Percentiles rank a stretch among this genome's conserved stretches.
Conservation (phyloP, 352 stramenopile genomes). For the Phytophthora constricta region DNA sequence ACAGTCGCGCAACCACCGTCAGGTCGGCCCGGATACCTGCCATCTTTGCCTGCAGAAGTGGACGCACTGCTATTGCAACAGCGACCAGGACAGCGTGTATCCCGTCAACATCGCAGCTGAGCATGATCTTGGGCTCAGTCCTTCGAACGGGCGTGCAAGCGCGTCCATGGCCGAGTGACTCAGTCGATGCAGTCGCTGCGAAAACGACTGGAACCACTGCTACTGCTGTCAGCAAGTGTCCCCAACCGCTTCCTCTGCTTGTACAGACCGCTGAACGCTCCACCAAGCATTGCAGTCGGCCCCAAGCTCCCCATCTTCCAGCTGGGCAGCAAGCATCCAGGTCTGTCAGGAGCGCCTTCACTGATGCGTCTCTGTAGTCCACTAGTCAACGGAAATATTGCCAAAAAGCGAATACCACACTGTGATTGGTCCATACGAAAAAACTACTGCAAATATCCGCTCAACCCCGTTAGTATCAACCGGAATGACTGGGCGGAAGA, state of each 20-base stretch:
- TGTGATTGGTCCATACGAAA: background rate
- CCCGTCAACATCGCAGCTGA: constrained; percentile 38
- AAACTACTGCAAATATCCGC: background rate
- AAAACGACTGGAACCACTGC: constrained; percentile 75
- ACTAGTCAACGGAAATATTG: background rate
- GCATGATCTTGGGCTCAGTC: constrained; percentile 17
- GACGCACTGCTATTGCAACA: constrained; percentile 90
- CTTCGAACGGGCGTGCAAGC: constrained; percentile 36
- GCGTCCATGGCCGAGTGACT: constrained; percentile 58
- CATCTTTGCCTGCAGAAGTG: constrained; percentile 83
- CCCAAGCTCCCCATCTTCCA: background rate
- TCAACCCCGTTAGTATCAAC: background rate
- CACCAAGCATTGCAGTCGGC: background rate
- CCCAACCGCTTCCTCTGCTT: constrained; percentile 66
- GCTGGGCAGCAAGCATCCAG: background rate
- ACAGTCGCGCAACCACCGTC: constrained; percentile 41
- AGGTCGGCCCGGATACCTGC: constrained; percentile 77
- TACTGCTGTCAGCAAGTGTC: constrained; percentile 81
- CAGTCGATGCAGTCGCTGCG: constrained; percentile 75
- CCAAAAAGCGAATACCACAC: background rate
- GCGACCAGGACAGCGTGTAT: constrained; percentile 76
- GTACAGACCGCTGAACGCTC: constrained; percentile 54
- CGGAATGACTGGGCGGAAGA: constrained; percentile 60
- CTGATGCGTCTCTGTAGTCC: background rate
- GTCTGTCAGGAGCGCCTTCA: background rate